Base-by-base conservation (phyloP, 345 rosid genomes). In the Salix viminalis region DNA sequence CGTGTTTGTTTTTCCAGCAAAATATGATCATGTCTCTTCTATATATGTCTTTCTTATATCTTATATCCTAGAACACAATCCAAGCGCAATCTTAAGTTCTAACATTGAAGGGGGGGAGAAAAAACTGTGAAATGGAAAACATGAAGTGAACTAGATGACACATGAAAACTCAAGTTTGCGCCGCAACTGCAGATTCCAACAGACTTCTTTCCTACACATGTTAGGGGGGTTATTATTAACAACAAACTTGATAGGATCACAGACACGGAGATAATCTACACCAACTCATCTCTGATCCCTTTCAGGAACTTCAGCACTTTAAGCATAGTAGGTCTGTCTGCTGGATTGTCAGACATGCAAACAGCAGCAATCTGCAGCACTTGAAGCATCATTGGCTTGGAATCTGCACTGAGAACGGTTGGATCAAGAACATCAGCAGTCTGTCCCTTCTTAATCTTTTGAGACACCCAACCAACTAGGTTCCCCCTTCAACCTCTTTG, bases 401-500 rank as follows among this genome's bases (percentile, higher is more conserved):
- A 82, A 73, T 79, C 87, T 1, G 77, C 88, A 2, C 78, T 76
- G 1, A 89, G 74, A 50, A 91, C 85, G 4, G 79, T 58, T 21
- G 90, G 86, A 46, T 94, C 99, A 14, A 96, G 89, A 61, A 90
- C 95, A 71, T 91, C 97, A 7, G 72, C 86, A 14, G 86, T 86
- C 30, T 84, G 86, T 3, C 92, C 90, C 80, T 82, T 90, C 80
- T 88, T 91, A 2, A 88, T 91, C 90, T 88, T 96, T 81, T 85
- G 89, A 32, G 82, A 48, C 77, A 86, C 98, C 98, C 97, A 91
- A 26, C 98, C 95, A 5, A 94, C 95, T 85, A 96, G 71, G 76
- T 96, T 96, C 64, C 95, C 0, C 96, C 99, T 86, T 96, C 99
- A 2, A 85, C 91, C 75, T 93, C 98, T 65, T 93, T 93, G 74